phyloP scores from a whole-genome alignment of 768 basidiomycete genomes.

The Pilatotrama ljubarskyi region DNA sequence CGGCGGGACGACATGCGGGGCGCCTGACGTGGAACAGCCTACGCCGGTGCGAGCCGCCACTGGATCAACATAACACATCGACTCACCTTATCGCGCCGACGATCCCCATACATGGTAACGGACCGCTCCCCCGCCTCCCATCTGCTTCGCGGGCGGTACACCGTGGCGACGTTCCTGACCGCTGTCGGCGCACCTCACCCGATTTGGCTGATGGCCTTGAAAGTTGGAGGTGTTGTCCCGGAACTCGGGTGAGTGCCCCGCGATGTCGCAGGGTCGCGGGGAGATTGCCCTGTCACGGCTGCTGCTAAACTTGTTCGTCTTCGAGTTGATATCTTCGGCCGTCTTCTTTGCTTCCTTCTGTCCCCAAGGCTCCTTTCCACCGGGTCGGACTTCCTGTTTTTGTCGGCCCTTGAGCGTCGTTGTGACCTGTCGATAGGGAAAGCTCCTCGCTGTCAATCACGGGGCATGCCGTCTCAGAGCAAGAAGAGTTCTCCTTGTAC shows the following conservation, averaged over 20 bases:
- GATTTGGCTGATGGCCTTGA: conserved; percentile 14
- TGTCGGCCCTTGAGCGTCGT: neutral
- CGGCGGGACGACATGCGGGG: conserved; percentile 11
- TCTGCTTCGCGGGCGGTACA: neutral
- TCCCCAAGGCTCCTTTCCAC: conserved; percentile 3
- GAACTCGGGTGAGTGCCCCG: neutral
- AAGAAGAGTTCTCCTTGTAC: neutral
- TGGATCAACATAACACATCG: conserved; percentile 7
- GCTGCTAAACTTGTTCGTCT: neutral
- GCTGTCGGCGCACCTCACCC: neutral
- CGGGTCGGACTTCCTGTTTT: neutral
- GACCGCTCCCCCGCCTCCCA: conserved; percentile 12
- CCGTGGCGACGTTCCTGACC: conserved; percentile 8
- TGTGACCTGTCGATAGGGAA: neutral
- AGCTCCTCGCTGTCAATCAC: neutral
- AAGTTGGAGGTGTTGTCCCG: neutral
- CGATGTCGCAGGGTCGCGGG: conserved; percentile 1
- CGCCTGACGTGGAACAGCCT: neutral
- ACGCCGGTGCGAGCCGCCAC: neutral
- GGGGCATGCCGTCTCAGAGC: neutral
- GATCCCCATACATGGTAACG: conserved; percentile 17
- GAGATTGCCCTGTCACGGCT: conserved; percentile 3
- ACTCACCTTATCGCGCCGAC: conserved; percentile 12
- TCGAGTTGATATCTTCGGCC: neutral
- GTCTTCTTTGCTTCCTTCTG: neutral